Percentiles rank a stretch among this genome's conserved stretches.
Evolutionary conservation across 2,329 filamentous ascomycete genomes (phyloP).

Genomic region (Xylariaceae sp.): DNA sequence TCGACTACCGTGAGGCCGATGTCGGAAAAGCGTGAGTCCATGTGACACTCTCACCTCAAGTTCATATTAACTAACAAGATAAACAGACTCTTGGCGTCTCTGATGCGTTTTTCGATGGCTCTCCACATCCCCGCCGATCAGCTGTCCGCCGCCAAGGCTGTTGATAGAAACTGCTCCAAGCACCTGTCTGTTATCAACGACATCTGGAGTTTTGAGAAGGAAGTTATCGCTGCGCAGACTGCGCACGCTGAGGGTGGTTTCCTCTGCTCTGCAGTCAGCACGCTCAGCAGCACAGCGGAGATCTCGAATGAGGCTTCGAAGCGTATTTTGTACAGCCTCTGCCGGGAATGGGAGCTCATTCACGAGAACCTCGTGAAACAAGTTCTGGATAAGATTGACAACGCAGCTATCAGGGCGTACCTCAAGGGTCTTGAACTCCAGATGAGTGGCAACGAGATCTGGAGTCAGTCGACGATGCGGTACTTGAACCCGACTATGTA

Average conservation of each 20-base stretch:
- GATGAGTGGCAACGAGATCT: slow-evolving; percentile 26
- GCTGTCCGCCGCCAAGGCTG: slow-evolving; percentile 15
- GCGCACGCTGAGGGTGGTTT: slow-evolving; percentile 25
- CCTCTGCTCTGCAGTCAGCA: slow-evolving; percentile 32
- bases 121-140: slow-evolving; percentile 28
- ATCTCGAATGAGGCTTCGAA: slow-evolving; percentile 20
- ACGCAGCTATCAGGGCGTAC: slow-evolving; percentile 21
- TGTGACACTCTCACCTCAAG: neutral
- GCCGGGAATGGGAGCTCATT: slow-evolving; percentile 4
- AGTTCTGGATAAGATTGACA: slow-evolving; percentile 16
- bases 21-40: slow-evolving; percentile 34
- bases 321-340: slow-evolving; percentile 13
- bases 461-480: slow-evolving; percentile 28
- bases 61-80: neutral
- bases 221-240: slow-evolving; percentile 21
- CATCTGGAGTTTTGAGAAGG: slow-evolving; percentile 37
- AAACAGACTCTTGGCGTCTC: slow-evolving; percentile 27
- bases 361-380: slow-evolving; percentile 15
- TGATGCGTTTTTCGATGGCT: slow-evolving; percentile 34
- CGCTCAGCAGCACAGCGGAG: slow-evolving; percentile 26
- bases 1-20: slow-evolving; percentile 35
- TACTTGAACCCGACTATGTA: slow-evolving; percentile 6
- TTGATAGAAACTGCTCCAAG: slow-evolving; percentile 33
- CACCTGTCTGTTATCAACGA: slow-evolving; percentile 38
- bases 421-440: slow-evolving; percentile 32